phyloP scores from a whole-genome alignment of 352 stramenopile genomes.

The Phytophthora meadii region DNA sequence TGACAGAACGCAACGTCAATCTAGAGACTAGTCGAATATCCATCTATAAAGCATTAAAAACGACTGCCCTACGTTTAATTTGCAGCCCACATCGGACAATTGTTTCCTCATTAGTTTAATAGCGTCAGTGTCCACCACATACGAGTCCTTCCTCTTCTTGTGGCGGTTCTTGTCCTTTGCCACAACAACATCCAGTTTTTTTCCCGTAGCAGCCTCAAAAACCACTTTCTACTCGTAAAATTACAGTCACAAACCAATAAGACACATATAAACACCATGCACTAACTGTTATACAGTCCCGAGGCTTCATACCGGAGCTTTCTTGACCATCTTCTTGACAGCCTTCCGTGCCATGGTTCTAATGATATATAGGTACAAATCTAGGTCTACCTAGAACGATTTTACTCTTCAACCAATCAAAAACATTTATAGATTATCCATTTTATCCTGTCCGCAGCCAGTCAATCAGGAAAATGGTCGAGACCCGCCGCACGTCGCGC shows the following conservation, averaged over 20 bases:
- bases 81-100: constrained; percentile 65
- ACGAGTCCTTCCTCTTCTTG: constrained; percentile 48
- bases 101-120: constrained; percentile 66
- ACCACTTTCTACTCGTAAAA: constrained; percentile 35
- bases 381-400: background rate
- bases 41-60: too few species aligned
- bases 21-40: background rate
- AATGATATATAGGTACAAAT: constrained; percentile 11
- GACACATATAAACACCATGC: background rate
- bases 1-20: constrained; percentile 9
- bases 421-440: too few species aligned
- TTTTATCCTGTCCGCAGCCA: constrained; percentile 8
- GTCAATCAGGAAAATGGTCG: constrained; percentile 55
- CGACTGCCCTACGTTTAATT: constrained; percentile 46
- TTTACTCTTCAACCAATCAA: constrained; percentile 12
- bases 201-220: constrained; percentile 26
- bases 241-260: background rate
- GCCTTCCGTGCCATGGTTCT: constrained; percentile 23
- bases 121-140: constrained; percentile 53
- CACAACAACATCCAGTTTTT: constrained; percentile 27
- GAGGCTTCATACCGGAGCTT: constrained; percentile 37
- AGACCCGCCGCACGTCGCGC: constrained; percentile 63
- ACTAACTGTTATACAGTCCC: background rate
- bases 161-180: constrained; percentile 14
- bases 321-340: constrained; percentile 41